Base-by-base conservation (phyloP, 768 basidiomycete genomes). In the Kwoniella shandongensis region DNA sequence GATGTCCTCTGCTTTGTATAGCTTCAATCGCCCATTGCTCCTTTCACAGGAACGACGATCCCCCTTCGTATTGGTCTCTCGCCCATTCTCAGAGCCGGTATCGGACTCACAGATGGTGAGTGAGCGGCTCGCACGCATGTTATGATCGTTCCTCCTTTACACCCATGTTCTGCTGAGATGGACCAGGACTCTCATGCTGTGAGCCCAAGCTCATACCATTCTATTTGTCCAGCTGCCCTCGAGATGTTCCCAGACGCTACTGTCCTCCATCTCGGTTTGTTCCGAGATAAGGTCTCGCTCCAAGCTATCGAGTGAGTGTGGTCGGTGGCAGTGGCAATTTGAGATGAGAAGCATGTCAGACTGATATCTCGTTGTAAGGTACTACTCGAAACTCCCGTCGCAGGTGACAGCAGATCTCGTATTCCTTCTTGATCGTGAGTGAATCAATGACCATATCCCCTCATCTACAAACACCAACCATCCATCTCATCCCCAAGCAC, bases 221-320 rank as follows among this genome's bases (percentile, higher is more conserved):
- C 20, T 23, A 35, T 44, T 12, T 41, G 13, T 10, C 27, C 17
- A 76, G 89, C 88, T 20, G 77, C 96, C 71, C 78, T 93, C 59
- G 83, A 83, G 51, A 80, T 93, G 48, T 94, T 93, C 76, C 92
- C 91, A 81, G 88, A 80, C 36, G 88, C 91, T 1, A 85, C 86
- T 7, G 90, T 96, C 2, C 91, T 91, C 66, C 92, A 96, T 71
- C 82, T 97, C 41, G 93, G 93, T 20, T 77, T 97, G 20, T 96
- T 85, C 77, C 81, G 92, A 52, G 92, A 76, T 35, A 73, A 72
- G 47, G 57, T 87, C 15, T 85, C 84, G 32, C 79, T 96, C 51
- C 90, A 91, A 56, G 91, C 94, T 7, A 89, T 94, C 12, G 90
- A 94, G 65, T 63, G 50, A 65, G 66, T 61, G 26, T 48, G 25